phyloP scores from a whole-genome alignment of 495 filamentous ascomycete genomes.

The Collariella sp. region DNA sequence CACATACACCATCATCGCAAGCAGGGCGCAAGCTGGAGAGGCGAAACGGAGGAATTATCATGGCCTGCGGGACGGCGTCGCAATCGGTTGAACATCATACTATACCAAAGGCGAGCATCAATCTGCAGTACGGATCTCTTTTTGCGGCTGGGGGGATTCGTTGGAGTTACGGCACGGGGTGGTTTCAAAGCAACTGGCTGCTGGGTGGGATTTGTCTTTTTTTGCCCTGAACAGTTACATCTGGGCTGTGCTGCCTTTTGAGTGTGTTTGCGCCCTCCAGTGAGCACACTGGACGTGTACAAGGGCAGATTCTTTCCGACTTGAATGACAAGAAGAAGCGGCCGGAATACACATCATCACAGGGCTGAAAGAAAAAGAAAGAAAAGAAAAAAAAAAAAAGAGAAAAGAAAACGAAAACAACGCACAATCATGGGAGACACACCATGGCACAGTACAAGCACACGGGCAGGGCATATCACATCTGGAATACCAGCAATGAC shows the following conservation, averaged over 20 bases:
- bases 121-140: slow-evolving; percentile 7
- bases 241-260: too few relatives aligned
- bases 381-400: background rate
- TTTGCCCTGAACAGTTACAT: background rate
- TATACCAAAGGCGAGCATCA: slow-evolving; percentile 14
- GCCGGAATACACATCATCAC: background rate
- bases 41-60: slow-evolving; percentile 1
- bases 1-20: slow-evolving; percentile 20
- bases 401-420: background rate
- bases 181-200: slow-evolving; percentile 1
- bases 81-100: slow-evolving; percentile 13
- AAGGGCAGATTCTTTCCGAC: background rate
- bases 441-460: background rate
- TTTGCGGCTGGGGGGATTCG: background rate
- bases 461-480: background rate
- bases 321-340: background rate
- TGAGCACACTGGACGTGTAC: too few relatives aligned
- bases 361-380: background rate
- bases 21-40: slow-evolving; percentile 15
- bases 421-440: too few relatives aligned
- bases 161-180: slow-evolving; percentile 9
- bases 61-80: slow-evolving; percentile 18
- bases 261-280: too few relatives aligned
- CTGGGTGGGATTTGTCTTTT: background rate
- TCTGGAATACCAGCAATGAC: background rate